Evolutionary conservation across 345 rosid species (phyloP), one percentile per base, ranked within the genome.

Genomic region (Geranium brycei): DNA sequence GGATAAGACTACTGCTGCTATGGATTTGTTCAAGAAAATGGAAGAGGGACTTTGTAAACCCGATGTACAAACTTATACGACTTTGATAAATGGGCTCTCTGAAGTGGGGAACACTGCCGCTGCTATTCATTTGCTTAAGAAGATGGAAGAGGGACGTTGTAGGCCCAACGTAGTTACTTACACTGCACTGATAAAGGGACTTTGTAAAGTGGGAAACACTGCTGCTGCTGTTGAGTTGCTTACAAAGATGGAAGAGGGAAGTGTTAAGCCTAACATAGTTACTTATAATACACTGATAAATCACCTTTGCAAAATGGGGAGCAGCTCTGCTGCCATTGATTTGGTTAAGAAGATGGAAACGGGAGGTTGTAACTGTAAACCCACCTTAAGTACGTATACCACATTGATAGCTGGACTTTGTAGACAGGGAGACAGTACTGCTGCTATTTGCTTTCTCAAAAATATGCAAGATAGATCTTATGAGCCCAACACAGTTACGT

Each of bases 401-500:
- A 93, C 80, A 58, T 67, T 89, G 64, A 63, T 92, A 63, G 76
- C 76, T 60, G 87, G 95, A 64, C 53, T 47, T 11, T 47, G 53
- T 13, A 47, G 15, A 47, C 3, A 2, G 15, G 15, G 53, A 13
- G 11, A 47, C 53, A 47, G 14, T 47, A 13, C 53, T 10, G 53
- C 53, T 8, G 53, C 53, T 47, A 47, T 47, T 47, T 8, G 85
- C 70, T 66, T 84, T 63, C 68, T 89, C 66, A 79, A 78, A 68
- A 93, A 83, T 75, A 89, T 87, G 95, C 70, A 11, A 62, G 71
- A 66, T 17, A 88, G 74, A 55, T 89, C 88, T 35, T 62, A 84
- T 61, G 76, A 75, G 35, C 75, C 84, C 61, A 83, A 86, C 71
- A 68, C 81, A 7, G 15, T 47, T 47, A 47, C 53, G 0, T 47